Percentiles rank a stretch among this genome's conserved stretches.
Conservation (phyloP, 2,329 filamentous ascomycete genomes). For the Colletotrichum nymphaeae region DNA sequence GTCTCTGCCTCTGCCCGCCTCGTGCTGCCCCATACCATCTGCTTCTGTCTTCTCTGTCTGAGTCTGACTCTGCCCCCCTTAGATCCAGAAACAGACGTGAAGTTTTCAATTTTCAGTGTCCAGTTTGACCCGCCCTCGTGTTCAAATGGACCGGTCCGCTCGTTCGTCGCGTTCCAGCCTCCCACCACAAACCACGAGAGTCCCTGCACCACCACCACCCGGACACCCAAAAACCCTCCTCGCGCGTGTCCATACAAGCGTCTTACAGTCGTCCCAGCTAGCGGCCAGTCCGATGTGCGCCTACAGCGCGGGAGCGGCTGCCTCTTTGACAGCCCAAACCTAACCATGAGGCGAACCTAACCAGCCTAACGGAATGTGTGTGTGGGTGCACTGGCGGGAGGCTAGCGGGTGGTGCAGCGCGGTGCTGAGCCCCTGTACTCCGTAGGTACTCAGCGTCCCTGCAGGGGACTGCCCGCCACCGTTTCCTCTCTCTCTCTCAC, state of each 20-base stretch:
- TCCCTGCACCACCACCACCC: not conserved
- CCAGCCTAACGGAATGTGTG: not conserved
- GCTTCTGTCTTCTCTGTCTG: not conserved
- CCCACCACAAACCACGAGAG: not conserved
- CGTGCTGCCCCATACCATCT: not conserved
- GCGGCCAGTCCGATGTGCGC: constrained; percentile 25
- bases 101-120: not conserved
- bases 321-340: constrained; percentile 15
- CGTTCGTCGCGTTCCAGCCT: constrained; percentile 12
- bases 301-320: constrained; percentile 5
- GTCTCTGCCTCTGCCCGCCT: constrained; percentile 3
- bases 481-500: not conserved
- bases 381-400: not conserved
- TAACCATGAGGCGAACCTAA: not conserved
- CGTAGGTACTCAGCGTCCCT: not conserved
- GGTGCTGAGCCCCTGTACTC: constrained; percentile 12
- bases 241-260: not conserved
- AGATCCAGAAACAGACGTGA: not conserved
- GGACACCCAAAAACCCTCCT: not conserved
- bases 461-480: constrained; percentile 6
- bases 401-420: too few relatives aligned
- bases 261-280: constrained; percentile 25
- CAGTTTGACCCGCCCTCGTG: not conserved
- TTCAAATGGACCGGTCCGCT: constrained; percentile 12
- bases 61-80: not conserved